Evolutionary conservation across 1,139 yeast species (phyloP).

Genomic region (Pichia sp.): DNA sequence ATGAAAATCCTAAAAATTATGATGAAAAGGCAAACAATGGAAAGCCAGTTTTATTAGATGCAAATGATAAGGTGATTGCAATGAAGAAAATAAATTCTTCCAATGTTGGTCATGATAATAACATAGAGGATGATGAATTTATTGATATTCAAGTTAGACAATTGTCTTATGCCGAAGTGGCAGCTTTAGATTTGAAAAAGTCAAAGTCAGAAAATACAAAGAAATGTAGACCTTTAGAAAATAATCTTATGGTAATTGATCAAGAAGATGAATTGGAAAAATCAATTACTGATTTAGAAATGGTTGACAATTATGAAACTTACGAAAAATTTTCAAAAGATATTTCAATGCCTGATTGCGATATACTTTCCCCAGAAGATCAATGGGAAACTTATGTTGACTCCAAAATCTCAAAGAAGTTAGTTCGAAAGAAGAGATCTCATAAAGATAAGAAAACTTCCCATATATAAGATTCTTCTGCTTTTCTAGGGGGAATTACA

Average conservation of each 20-base stretch:
- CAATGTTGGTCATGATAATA: slow-evolving; percentile 13
- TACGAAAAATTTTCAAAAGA: slow-evolving; percentile 11
- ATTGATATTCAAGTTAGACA: slow-evolving; percentile 40
- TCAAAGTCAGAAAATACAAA: not conserved
- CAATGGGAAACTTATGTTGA: slow-evolving; percentile 10
- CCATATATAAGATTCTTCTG: not conserved
- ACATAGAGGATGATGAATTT: slow-evolving; percentile 33
- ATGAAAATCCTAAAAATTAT: no score
- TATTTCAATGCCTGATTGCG: not conserved
- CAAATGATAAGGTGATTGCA: slow-evolving; percentile 27
- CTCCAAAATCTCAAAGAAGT: slow-evolving; percentile 4
- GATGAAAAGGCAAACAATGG: no score
- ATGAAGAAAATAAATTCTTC: slow-evolving; percentile 23
- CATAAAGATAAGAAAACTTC: not conserved
- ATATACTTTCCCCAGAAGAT: slow-evolving; percentile 6
- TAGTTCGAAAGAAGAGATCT: slow-evolving; percentile 7
- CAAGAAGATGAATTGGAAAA: slow-evolving; percentile 27
- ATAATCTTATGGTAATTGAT: slow-evolving; percentile 22
- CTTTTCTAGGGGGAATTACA: not conserved
- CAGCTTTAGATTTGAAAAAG: slow-evolving; percentile 27
- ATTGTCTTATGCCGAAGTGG: slow-evolving; percentile 47
- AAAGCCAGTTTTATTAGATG: not conserved
- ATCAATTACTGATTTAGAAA: slow-evolving; percentile 27
- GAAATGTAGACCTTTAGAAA: no score
- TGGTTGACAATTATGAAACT: slow-evolving; percentile 20